Conservation (phyloP, 495 filamentous ascomycete genomes). For the Neurospora tetrasperma region DNA sequence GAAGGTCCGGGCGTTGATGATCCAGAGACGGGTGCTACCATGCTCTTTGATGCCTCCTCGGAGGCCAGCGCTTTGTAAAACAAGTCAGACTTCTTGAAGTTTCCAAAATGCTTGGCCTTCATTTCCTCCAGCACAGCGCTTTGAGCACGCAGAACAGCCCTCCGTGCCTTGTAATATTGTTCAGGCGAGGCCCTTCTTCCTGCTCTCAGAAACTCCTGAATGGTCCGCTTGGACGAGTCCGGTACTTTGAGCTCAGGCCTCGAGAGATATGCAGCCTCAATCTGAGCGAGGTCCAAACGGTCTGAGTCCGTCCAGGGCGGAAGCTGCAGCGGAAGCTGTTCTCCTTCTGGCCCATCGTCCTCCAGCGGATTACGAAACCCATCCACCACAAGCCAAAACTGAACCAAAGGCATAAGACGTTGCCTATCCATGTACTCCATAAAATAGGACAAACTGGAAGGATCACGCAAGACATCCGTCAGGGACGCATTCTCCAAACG, state of each 20-base stretch:
- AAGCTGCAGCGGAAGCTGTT: slow-evolving; percentile 48
- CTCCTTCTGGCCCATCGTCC: slow-evolving; percentile 66
- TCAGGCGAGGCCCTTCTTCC: slow-evolving; percentile 61
- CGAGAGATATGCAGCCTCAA: slow-evolving; percentile 80
- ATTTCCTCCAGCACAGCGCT: slow-evolving; percentile 74
- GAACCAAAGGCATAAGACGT: slow-evolving; percentile 75
- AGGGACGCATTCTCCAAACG: slow-evolving; percentile 61
- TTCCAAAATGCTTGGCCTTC: slow-evolving; percentile 64
- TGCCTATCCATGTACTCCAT: slow-evolving; percentile 99
- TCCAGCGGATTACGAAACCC: slow-evolving; percentile 94
- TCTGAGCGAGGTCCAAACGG: slow-evolving; percentile 75
- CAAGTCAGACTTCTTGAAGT: slow-evolving; percentile 83
- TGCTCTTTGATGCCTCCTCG: slow-evolving; percentile 58
- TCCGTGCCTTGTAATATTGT: slow-evolving; percentile 76
- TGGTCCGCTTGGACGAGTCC: slow-evolving; percentile 52
- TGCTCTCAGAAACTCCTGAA: slow-evolving; percentile 68
- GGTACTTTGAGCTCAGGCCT: slow-evolving; percentile 72
- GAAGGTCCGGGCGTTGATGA: slow-evolving; percentile 14
- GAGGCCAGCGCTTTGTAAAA: slow-evolving; percentile 94
- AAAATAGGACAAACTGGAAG: slow-evolving; percentile 88
- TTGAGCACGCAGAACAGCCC: slow-evolving; percentile 73
- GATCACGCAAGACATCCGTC: slow-evolving; percentile 72
- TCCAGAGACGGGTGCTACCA: slow-evolving; percentile 3
- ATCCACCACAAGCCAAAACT: slow-evolving; percentile 98
- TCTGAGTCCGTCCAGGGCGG: slow-evolving; percentile 75